Evolutionary conservation across 371 early-diverging fungal genomes (phyloP).

Genomic region (Rhizopus arrhizus): DNA sequence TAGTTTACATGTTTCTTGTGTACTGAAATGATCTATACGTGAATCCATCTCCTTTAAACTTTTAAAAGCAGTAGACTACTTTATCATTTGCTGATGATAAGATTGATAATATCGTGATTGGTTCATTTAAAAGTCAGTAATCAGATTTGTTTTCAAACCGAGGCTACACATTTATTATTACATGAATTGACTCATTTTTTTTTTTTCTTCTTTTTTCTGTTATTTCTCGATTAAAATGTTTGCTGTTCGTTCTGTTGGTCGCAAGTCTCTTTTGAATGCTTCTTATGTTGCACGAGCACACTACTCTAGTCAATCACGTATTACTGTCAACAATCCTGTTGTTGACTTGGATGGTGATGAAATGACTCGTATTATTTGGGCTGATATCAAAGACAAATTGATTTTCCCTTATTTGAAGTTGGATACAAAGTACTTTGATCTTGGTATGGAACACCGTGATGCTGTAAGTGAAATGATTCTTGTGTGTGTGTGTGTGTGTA

Average conservation of each 20-base stretch:
- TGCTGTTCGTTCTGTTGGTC: slow-evolving; percentile 24
- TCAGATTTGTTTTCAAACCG: too few relatives aligned
- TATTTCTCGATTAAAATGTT: slow-evolving; percentile 14
- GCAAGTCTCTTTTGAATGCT: slow-evolving; percentile 21
- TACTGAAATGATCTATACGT: too few relatives aligned
- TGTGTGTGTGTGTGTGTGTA: too few relatives aligned
- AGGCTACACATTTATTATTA: not conserved
- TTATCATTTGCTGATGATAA: too few relatives aligned
- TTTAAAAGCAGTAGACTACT: too few relatives aligned
- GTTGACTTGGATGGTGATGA: slow-evolving; percentile 96
- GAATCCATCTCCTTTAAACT: too few relatives aligned
- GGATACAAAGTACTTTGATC: slow-evolving; percentile 91
- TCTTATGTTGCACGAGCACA: slow-evolving; percentile 24
- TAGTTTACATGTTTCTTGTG: too few relatives aligned
- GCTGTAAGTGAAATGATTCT: slow-evolving; percentile 41
- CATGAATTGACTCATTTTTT: not conserved
- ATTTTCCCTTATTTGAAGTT: slow-evolving; percentile 87
- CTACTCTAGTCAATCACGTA: slow-evolving; percentile 57
- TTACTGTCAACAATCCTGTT: slow-evolving; percentile 77
- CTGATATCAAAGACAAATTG: slow-evolving; percentile 90
- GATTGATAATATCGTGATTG: too few relatives aligned
- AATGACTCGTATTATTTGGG: slow-evolving; percentile 97
- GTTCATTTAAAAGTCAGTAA: too few relatives aligned
- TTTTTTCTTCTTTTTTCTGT: slow-evolving; percentile 10
- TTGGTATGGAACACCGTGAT: slow-evolving; percentile 92